Evolutionary conservation across 2,329 filamentous ascomycete species (phyloP).

Genomic region (Colletotrichum tanaceti): DNA sequence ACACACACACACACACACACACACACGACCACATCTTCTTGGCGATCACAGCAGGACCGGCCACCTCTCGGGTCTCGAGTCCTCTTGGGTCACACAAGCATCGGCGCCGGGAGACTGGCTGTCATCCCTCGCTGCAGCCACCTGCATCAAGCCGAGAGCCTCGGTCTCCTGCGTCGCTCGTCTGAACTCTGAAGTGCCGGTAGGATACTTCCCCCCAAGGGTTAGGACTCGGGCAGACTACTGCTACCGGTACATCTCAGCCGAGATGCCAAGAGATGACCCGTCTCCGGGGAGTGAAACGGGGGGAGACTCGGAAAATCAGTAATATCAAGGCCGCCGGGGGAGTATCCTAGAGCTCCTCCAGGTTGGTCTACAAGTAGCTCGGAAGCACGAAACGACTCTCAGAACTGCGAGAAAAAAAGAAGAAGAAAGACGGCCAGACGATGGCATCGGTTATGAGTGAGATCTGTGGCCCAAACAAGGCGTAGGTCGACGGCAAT

Average conservation of each 20-base stretch:
- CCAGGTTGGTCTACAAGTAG: too few relatives aligned
- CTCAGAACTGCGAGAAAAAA: background rate
- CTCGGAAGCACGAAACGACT: background rate
- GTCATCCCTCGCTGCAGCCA: conserved; percentile 32
- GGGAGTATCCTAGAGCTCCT: too few relatives aligned
- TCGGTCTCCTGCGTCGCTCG: conserved; percentile 34
- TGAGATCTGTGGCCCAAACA: conserved; percentile 9
- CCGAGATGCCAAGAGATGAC: conserved; percentile 35
- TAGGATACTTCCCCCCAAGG: background rate
- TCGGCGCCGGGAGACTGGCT: conserved; percentile 32
- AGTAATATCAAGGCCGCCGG: background rate
- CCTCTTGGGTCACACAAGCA: conserved; percentile 8
- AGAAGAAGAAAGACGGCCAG: background rate
- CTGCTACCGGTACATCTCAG: conserved; percentile 34
- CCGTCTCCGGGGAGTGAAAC: conserved; percentile 37
- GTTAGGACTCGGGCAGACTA: background rate
- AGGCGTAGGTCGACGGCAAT: conserved; percentile 27
- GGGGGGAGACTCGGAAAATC: conserved; percentile 30
- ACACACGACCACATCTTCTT: conserved; percentile 15
- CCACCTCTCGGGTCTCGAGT: background rate
- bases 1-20: conserved; percentile 3
- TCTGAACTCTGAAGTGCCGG: conserved; percentile 25
- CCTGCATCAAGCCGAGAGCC: conserved; percentile 31
- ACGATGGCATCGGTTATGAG: conserved; percentile 9
- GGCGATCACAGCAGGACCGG: background rate